Evolutionary conservation across 2,329 filamentous ascomycete species (phyloP).

Genomic region (Colletotrichum higginsianum): DNA sequence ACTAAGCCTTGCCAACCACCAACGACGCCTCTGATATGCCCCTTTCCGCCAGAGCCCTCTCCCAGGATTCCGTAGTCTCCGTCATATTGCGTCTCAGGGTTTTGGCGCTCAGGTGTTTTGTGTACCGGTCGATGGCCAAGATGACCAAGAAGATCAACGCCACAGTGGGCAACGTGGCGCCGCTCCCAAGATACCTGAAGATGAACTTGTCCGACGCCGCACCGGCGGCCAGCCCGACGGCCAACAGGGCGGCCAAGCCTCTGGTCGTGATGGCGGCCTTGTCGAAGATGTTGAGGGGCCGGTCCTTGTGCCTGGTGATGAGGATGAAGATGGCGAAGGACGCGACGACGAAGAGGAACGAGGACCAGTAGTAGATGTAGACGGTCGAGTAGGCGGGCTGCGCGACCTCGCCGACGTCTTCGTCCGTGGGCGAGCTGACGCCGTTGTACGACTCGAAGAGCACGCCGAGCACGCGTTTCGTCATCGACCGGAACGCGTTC

Average conservation of each 20-base stretch:
- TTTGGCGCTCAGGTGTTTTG: slow-evolving; percentile 37
- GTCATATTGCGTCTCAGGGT: slow-evolving; percentile 34
- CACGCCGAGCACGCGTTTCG: slow-evolving; percentile 25
- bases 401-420: slow-evolving; percentile 17
- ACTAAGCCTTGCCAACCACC: background rate
- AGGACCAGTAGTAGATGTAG: slow-evolving; percentile 40
- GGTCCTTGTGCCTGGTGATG: slow-evolving; percentile 33
- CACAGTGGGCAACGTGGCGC: slow-evolving; percentile 33
- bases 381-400: slow-evolving; percentile 34
- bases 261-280: slow-evolving; percentile 26
- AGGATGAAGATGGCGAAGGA: slow-evolving; percentile 34
- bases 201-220: slow-evolving; percentile 30
- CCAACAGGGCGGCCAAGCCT: slow-evolving; percentile 18
- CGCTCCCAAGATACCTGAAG: slow-evolving; percentile 29
- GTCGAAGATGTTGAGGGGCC: slow-evolving; percentile 37
- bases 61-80: slow-evolving; percentile 19
- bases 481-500: background rate
- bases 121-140: slow-evolving; percentile 30
- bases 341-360: slow-evolving; percentile 29
- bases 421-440: background rate
- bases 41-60: slow-evolving; percentile 11
- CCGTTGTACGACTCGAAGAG: slow-evolving; percentile 36
- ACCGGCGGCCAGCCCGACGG: slow-evolving; percentile 25
- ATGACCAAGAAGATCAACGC: slow-evolving; percentile 29
- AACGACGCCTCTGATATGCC: background rate